Conservation (phyloP, 192 early-diverging fungal genomes). For the Funneliformis geosporum region DNA sequence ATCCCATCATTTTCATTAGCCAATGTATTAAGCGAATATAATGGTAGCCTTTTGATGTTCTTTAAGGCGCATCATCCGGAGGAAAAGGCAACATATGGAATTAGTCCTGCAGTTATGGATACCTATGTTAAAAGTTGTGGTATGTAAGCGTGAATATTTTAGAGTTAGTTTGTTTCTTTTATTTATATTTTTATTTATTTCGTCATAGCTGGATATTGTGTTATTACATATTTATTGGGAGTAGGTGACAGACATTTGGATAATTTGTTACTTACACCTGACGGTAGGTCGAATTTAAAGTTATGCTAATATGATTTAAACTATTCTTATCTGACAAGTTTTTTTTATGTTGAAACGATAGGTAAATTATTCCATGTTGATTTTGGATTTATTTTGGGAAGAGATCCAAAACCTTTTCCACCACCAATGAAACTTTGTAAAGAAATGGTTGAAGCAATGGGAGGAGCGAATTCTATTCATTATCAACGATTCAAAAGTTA, state of each 20-base stretch:
- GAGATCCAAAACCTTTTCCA: constrained; percentile 99
- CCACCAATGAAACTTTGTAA: constrained; percentile 99
- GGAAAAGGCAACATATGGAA: constrained; percentile 63
- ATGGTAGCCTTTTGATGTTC: constrained; percentile 79
- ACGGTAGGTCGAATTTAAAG: constrained; percentile 53
- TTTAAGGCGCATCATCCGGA: constrained; percentile 75
- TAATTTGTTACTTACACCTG: constrained; percentile 87
- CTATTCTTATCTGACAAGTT: background rate
- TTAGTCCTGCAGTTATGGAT: constrained; percentile 83
- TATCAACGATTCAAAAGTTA: constrained; percentile 92
- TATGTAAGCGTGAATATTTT: constrained; percentile 41
- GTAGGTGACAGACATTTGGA: constrained; percentile 99
- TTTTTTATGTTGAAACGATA: constrained; percentile 35
- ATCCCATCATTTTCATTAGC: constrained; percentile 89
- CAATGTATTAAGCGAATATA: constrained; percentile 83
- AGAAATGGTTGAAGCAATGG: constrained; percentile 99
- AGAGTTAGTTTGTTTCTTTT: constrained; percentile 4
- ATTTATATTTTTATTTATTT: constrained; percentile 26
- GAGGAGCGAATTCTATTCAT: constrained; percentile 82
- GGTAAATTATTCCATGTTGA: constrained; percentile 96
- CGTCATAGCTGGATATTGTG: constrained; percentile 89
- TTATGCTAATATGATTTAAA: constrained; percentile 14
- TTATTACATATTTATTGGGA: constrained; percentile 96
- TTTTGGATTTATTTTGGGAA: constrained; percentile 97
- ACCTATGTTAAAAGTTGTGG: constrained; percentile 95